Base-by-base conservation (phyloP, 2,329 filamentous ascomycete species). In the Botrytis galanthina region DNA sequence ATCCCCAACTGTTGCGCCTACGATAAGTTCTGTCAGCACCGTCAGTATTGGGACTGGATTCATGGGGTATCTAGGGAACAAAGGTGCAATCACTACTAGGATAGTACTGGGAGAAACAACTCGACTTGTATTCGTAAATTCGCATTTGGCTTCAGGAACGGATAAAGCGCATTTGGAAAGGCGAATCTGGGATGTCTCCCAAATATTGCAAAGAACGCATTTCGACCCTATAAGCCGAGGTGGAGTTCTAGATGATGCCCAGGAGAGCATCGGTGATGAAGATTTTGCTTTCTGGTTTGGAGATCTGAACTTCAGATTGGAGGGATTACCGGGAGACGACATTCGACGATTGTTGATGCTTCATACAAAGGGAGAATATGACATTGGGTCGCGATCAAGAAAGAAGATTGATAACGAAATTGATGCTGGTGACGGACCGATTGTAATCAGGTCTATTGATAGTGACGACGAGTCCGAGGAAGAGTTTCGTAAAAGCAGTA, bases 231-330 rank as follows among this genome's bases (percentile, higher is more conserved):
- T 97, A 10, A 85, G 85, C 57, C 87, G 91, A 73, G 85, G 87
- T 0, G 90, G 92, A 14, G 89, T 92, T 9, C 84, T 88, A 2
- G 86, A 90, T 54, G 89, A 91, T n/a, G 89, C 91, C 35, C 84
- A 86, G 0, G 90, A 92, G 70, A 88, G 85, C 51, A 91, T 99
- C 76, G 95, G 93, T 1, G 93, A 97, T 57, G 95, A 97, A 77
- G 96, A 99, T 80, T 94, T 98, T 83, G 90, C 91, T 0, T 98
- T 99, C 80, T 98, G 95, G 94, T 93, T 97, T 79, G 96, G 96
- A 10, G 96, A 99, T 81, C 86, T 99, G 60, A 99, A 99, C 81
- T 99, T 98, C 80, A 90, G 96, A 46, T 86, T 99, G 0, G 93
- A 97, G 69, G 93, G 92, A 62, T 88, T 98, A 67, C 93, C 95